Conservation (phyloP, 768 basidiomycete genomes). For the Chlorophyllum brunneum region DNA sequence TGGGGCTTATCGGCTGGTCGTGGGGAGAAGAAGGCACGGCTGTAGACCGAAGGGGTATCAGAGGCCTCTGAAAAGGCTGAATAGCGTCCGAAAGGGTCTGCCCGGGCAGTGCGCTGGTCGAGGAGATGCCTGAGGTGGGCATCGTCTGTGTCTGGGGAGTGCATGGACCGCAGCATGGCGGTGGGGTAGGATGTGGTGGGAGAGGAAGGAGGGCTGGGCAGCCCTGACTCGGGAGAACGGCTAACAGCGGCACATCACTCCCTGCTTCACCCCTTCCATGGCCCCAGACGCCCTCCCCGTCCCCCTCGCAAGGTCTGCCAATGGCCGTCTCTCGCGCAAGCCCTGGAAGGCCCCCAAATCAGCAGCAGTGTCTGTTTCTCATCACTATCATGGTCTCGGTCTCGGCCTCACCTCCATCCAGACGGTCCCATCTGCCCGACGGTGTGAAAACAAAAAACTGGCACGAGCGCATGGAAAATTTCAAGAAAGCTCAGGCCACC, state of each 20-base stretch:
- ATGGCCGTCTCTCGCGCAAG: constrained; percentile 69
- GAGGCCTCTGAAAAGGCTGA: constrained; percentile 55
- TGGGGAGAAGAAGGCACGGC: constrained; percentile 53
- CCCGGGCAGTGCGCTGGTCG: constrained; percentile 50
- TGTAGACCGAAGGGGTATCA: constrained; percentile 71
- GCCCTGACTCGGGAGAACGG: background rate
- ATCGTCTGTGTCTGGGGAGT: constrained; percentile 37
- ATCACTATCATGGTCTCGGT: background rate
- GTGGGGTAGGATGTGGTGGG: constrained; percentile 3
- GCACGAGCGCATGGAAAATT: constrained; percentile 67
- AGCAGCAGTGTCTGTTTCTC: constrained; percentile 42
- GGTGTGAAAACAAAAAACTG: constrained; percentile 66
- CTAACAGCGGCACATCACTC: background rate
- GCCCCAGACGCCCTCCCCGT: constrained; percentile 18
- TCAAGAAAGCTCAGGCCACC: constrained; percentile 60
- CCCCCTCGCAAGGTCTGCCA: constrained; percentile 51
- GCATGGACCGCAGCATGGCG: constrained; percentile 38
- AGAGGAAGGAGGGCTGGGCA: background rate
- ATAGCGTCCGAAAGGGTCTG: constrained; percentile 45
- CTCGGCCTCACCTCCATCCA: constrained; percentile 25
- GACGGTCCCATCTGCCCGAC: constrained; percentile 63
- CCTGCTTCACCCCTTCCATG: constrained; percentile 2
- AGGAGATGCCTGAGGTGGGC: constrained; percentile 47
- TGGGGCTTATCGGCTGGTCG: constrained; percentile 31
- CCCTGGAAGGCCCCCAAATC: constrained; percentile 55